phyloP scores from a whole-genome alignment of 495 filamentous ascomycete genomes.

The Achaetomiella virescens region DNA sequence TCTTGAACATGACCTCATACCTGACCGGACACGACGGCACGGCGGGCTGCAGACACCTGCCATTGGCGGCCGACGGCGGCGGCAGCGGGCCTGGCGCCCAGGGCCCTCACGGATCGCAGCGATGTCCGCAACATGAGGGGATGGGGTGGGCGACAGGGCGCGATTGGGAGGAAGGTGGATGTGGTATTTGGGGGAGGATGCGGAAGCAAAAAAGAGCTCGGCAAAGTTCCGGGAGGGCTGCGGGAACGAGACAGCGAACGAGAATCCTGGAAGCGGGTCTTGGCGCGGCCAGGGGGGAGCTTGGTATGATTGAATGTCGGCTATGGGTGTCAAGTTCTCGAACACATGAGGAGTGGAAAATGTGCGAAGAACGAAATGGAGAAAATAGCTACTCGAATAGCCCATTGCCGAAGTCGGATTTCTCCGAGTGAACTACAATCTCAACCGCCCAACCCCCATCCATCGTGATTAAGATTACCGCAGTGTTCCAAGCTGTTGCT shows the following conservation, averaged over 20 bases:
- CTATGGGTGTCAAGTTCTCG: background rate
- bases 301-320: background rate
- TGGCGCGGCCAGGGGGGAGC: constrained; percentile 3
- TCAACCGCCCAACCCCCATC: background rate
- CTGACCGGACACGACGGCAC: constrained; percentile 26
- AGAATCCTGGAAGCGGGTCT: constrained; percentile 4
- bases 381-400: background rate
- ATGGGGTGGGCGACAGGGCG: constrained; percentile 43
- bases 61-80: constrained; percentile 49
- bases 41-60: constrained; percentile 38
- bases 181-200: constrained; percentile 36
- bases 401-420: background rate
- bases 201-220: constrained; percentile 37
- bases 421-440: background rate
- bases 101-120: constrained; percentile 51
- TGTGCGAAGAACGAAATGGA: background rate
- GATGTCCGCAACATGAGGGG: constrained; percentile 64
- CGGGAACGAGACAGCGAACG: constrained; percentile 14
- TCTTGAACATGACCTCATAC: constrained; percentile 22
- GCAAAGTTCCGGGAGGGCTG: constrained; percentile 29
- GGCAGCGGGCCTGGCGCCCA: constrained; percentile 45
- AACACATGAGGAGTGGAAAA: background rate
- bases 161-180: constrained; percentile 24
- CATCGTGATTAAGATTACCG: constrained; percentile 17
- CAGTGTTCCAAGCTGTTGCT: constrained; percentile 27